Evolutionary conservation across 768 basidiomycete genomes (phyloP), one percentile per base, ranked within the genome.

Genomic region (Mycena epipterygia): DNA sequence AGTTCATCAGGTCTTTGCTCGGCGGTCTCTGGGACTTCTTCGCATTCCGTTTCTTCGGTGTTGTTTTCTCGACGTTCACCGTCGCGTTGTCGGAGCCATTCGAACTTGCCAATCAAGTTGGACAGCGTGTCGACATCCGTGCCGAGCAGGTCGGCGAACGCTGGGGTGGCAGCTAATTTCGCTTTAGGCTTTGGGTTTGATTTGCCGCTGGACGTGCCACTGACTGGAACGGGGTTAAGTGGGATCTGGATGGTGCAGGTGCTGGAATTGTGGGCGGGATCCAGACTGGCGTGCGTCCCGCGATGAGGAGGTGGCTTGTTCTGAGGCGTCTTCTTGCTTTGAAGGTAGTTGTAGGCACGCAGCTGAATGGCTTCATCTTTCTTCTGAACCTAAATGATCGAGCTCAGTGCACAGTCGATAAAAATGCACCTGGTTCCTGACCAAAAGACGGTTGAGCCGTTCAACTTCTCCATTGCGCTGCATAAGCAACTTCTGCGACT

Each of bases 241-340:
- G 68, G 68, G 41, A 70, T 70, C 41, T 70, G 19, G 48, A 70
- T 52, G 14, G 57, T 58, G 57, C 62, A 57, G 32, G 55, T 64
- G 49, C 68, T 21, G 48, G 57, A 49, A 41, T 70, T 59, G 56
- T 33, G 46, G 30, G 33, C 55, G 46, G 68, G 62, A 64, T 32
- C 57, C 55, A 70, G 27, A 62, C 49, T 59, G 56, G 62, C 68
- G 46, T 63, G 68, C 41, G 56, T 64, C 35, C 68, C 62, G 57
- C 68, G 68, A 48, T 62, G 62, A 58, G 68, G 68, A 52, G 67
- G 51, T 25, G 56, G 39, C 7, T 27, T 52, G 35, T 27, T 57
- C 62, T 53, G 62, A 42, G 68, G 27, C 23, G 55, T 25, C 58
- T 65, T 70, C 57, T 64, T 55, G 32, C 32, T 30, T 46, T 55